Base-by-base conservation (phyloP, 768 basidiomycete species). In the Rhodosporidiobolus sp. region DNA sequence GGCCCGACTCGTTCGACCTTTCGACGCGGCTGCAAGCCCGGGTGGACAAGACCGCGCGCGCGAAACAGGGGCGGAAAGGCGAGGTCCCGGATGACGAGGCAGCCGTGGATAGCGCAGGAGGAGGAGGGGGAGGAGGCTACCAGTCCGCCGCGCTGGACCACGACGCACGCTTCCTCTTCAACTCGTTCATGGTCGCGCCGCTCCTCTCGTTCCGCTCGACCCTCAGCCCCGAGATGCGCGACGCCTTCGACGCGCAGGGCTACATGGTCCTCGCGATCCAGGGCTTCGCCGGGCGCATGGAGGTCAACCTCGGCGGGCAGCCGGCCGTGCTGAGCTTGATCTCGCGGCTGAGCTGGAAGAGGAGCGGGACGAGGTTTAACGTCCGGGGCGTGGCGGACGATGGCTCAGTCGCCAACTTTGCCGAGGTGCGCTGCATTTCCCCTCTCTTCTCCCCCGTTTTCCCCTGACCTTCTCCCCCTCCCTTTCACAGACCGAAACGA, bases 311-410 rank as follows among this genome's bases (percentile, higher is more conserved):
- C 89, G 81, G 86, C 45, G 92, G 89, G 12, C 85, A 85, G 28
- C 84, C 91, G 69, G 90, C 87, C 8, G 90, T 90, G 1, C 80
- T 96, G 30, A 87, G 88, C 8, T 82, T 99, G 67, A 89, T 97
- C 61, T 92, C 90, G 20, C 85, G 96, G 52, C 85, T 98, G 9
- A 89, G 94, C 17, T 94, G 91, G 89, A 94, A 92, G 82, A 86
- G 95, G 75, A 94, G 96, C 34, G 96, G 96, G 6, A 97, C 96
- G 28, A 87, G 96, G 50, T 99, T 98, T 83, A 97, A 96, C 66
- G 81, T 75, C n/a, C 64, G 70, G 4, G 69, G 70, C 0, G 72
- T 72, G 12, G 70, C 70, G 30, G 78, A 79, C 50, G 91, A 94
- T 74, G 93, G 94, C 49, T 88, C 94, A 79, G 90, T 89, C 43